Evolutionary conservation across 116 monocot genomes (phyloP), one percentile per base, ranked within the genome.

Genomic region (Posidonia oceanica): DNA sequence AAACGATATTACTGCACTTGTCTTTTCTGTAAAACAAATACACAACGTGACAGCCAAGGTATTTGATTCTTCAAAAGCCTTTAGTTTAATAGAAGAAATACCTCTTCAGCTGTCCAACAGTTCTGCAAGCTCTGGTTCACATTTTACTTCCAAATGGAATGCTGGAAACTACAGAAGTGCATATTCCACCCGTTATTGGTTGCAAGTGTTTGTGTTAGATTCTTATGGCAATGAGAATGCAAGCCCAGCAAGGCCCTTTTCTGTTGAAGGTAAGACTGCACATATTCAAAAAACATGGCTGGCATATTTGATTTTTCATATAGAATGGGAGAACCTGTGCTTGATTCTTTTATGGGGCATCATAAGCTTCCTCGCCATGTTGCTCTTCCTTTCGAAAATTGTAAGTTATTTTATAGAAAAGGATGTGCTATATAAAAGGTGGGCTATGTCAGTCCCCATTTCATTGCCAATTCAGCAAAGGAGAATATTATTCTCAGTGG

Each of bases 91-190:
- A 52, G 89, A 94, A 75, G 93, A 94, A 70, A 67, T 94, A 70
- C 78, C 87, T n/a, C 77, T 94, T 48, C 75, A 67, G 56, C 65
- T 61, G 63, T 71, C 71, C 17, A 39, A 54, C 44, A 48, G 56
- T 64, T 76, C 76, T 65, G 17, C 22, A 54, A 54, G 51, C 65
- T 37, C 57, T 16, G 66, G 68, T 41, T 75, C 83, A 39, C 61
- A 87, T 36, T 94, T 87, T 66, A 79, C 80, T 70, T 84, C 87
- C 23, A 87, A 94, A 81, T 94, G 89, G 94, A 89, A 89, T 78
- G 79, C 83, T 59, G 87, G 80, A 74, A 94, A 22, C 52, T 89
- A 89, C 78, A 81, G 48, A 73, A 81, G 79, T 61, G 8, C 59
- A 41, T 77, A 77, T 72, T 67, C 87, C 8, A 59, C 74, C 18